These are phyloP conservation scores for Kwoniella botswanensis DNA, from an alignment of 768 basidiomycete species.

Conservation along the genomic window DNA sequence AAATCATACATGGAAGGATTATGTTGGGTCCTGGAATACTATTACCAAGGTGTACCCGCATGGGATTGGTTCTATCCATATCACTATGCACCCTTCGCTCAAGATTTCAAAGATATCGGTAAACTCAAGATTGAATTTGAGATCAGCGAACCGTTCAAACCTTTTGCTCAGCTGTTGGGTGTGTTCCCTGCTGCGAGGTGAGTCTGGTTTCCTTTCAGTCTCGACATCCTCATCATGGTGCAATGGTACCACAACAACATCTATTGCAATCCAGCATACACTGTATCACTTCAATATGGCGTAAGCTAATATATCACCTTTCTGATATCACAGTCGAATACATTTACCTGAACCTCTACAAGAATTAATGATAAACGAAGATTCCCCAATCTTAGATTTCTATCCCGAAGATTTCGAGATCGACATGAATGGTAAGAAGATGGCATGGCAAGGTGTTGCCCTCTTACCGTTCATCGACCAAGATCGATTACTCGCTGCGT, in stretches of 20 bases:
- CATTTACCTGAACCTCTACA: slow-evolving; percentile 90
- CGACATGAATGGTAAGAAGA: slow-evolving; percentile 99
- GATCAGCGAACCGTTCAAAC: slow-evolving; percentile 85
- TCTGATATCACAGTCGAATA: slow-evolving; percentile 65
- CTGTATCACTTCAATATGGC: background rate
- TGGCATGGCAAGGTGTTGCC: slow-evolving; percentile 99
- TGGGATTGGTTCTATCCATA: slow-evolving; percentile 99
- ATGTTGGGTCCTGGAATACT: slow-evolving; percentile 94
- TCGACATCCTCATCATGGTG: too few species aligned
- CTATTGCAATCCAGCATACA: background rate
- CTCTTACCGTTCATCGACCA: slow-evolving; percentile 94
- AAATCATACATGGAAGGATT: slow-evolving; percentile 89
- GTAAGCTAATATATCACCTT: too few species aligned
- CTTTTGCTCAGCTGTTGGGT: slow-evolving; percentile 97
- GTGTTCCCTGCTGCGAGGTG: slow-evolving; percentile 90
- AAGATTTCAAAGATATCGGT: slow-evolving; percentile 81
- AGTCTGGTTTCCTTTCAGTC: slow-evolving; percentile 28
- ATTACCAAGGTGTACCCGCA: slow-evolving; percentile 93
- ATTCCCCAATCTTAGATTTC: slow-evolving; percentile 94
- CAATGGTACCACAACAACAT: background rate
- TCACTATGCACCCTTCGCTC: slow-evolving; percentile 97
- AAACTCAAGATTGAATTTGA: slow-evolving; percentile 80
- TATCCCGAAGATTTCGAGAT: slow-evolving; percentile 90
- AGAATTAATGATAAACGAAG: slow-evolving; percentile 78
- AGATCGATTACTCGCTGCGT: slow-evolving; percentile 78